Percentiles rank a stretch among this genome's conserved stretches.
These are phyloP conservation scores for Diutina ranongensis DNA, from an alignment of 1,139 yeast genomes.

Conservation along the genomic window DNA sequence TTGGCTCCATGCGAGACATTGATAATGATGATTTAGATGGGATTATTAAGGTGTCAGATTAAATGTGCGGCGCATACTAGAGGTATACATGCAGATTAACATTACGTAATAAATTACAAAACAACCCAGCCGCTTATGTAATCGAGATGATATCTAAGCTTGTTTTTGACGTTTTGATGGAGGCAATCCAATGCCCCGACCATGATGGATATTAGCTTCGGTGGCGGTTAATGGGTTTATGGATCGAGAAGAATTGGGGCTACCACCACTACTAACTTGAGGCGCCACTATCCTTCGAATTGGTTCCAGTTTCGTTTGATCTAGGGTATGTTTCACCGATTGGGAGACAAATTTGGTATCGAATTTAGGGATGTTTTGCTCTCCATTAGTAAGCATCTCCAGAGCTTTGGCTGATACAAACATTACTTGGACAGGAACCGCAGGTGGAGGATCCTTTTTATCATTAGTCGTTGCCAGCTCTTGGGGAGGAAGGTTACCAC, in stretches of 20 bases:
- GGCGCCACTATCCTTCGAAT: background rate
- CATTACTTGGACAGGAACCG: background rate
- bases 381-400: background rate
- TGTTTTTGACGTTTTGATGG: slow-evolving; percentile 1
- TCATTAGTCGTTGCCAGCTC: background rate
- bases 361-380: background rate
- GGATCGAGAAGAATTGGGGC: no score
- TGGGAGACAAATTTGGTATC: slow-evolving; percentile 4
- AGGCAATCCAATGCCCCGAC: background rate
- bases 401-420: slow-evolving; percentile 4
- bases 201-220: background rate
- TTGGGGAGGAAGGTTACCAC: background rate
- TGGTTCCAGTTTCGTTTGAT: background rate
- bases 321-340: background rate
- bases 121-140: no score
- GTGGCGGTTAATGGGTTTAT: no score
- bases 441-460: background rate
- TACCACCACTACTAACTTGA: no score
- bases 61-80: no score
- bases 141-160: no score
- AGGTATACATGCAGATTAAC: no score
- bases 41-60: background rate
- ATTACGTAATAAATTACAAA: no score
- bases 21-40: background rate
- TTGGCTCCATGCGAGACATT: slow-evolving; percentile 9